phyloP scores from a whole-genome alignment of 805 yeast genomes.

The Candida suzukii region DNA sequence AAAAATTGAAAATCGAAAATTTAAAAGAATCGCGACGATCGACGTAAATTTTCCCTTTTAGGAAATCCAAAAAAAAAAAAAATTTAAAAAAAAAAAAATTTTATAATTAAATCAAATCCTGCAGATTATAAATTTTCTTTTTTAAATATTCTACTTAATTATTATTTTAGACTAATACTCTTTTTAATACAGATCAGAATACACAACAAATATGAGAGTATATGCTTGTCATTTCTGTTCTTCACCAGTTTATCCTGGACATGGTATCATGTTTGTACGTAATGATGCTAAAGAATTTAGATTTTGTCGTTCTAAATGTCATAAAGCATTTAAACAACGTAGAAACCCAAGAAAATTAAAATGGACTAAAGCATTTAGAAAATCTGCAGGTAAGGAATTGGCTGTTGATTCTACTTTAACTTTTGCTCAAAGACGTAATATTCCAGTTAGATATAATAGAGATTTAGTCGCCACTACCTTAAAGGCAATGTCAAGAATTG shows the following conservation, averaged over 20 bases:
- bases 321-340: slow-evolving; percentile 94
- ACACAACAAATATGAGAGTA: slow-evolving; percentile 54
- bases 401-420: slow-evolving; percentile 96
- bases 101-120: background rate
- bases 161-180: too few relatives aligned
- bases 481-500: slow-evolving; percentile 92
- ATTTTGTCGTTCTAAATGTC: slow-evolving; percentile 97
- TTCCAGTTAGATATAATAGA: slow-evolving; percentile 96
- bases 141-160: too few relatives aligned
- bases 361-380: slow-evolving; percentile 99
- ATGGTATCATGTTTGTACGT: slow-evolving; percentile 96
- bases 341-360: slow-evolving; percentile 96
- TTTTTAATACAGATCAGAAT: too few relatives aligned
- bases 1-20: too few relatives aligned
- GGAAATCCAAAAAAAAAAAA: background rate
- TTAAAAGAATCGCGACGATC: too few relatives aligned
- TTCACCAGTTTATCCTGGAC: slow-evolving; percentile 90
- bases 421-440: slow-evolving; percentile 95
- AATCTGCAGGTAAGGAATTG: slow-evolving; percentile 97
- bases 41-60: too few relatives aligned
- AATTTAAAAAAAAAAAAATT: background rate
- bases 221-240: slow-evolving; percentile 95
- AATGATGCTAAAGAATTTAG: slow-evolving; percentile 97
- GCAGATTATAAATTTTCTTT: too few relatives aligned
- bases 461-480: slow-evolving; percentile 91